These are phyloP conservation scores for Colletotrichum sp. DNA, from an alignment of 2,329 filamentous ascomycete genomes.

Conservation along the genomic window DNA sequence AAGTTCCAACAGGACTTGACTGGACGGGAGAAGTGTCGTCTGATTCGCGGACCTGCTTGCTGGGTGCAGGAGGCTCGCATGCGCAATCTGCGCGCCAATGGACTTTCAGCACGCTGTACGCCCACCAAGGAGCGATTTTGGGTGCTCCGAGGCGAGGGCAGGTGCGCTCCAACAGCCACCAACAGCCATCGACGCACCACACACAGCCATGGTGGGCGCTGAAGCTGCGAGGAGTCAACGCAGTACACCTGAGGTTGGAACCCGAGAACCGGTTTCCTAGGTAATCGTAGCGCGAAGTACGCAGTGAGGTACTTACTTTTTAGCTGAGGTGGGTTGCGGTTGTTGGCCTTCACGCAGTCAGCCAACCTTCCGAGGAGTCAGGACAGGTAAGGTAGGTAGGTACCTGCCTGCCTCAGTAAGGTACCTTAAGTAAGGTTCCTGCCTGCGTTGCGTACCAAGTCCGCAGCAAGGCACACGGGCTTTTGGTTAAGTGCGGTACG, in stretches of 20 bases:
- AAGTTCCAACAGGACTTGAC: conserved; percentile 3
- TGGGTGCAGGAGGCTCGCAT: conserved; percentile 2
- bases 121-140: neutral
- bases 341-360: neutral
- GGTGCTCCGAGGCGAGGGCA: neutral
- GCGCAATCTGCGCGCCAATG: conserved; percentile 5
- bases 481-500: neutral
- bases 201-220: neutral
- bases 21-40: neutral
- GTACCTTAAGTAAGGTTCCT: neutral
- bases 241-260: neutral
- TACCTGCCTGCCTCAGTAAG: neutral
- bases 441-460: neutral
- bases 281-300: neutral
- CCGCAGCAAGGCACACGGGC: neutral
- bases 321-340: neutral
- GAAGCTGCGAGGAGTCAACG: neutral
- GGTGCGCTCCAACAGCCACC: neutral
- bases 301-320: neutral
- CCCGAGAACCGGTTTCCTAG: neutral
- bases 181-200: neutral
- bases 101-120: neutral
- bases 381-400: neutral
- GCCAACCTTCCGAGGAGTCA: neutral
- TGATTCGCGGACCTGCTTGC: conserved; percentile 7